Evolutionary conservation across 2,329 filamentous ascomycete genomes (phyloP), one percentile per base, ranked within the genome.

Genomic region (Furcasterigmium sp.): DNA sequence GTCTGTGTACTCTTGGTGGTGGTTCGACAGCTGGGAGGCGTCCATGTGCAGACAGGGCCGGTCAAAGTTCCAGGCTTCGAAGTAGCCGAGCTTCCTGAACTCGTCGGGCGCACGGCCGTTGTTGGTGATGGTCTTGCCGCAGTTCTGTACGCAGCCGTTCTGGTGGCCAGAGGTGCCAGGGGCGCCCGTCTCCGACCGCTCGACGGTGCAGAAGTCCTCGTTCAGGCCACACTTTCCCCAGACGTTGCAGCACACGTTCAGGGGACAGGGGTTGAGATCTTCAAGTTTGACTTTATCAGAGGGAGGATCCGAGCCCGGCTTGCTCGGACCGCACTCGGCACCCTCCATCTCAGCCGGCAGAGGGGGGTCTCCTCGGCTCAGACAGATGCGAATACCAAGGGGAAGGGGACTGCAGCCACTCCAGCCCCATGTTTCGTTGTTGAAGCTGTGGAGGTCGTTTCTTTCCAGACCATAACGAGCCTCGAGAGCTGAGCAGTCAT

Each of bases 191-290:
- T 48, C 28, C 10, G 40, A 49, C 5, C 44, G 47, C 3, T 14
- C 52, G 28, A 29, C 20, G 2, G 26, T 35, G 30, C 71, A 76
- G 49, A 72, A 73, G 11, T 69, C 68, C 1, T 51, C 49, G 0
- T 66, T 69, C 2, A 60, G 60, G 5, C 71, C 72, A 19, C 72
- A 76, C 38, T 68, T 59, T 1, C 71, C 72, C 57, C 66, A 69
- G 32, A 59, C 55, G 43, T 66, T 49, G 46, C 58, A 57, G 45
- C 55, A 60, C 8, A 53, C 51, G 6, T 59, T 57, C 1, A 61
- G 45, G 2, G 52, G 56, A 20, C 60, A 62, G 1, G 54, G 56
- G 38, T 59, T 62, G 4, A 62, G 41, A 7, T 42, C 29, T 13
- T 45, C 44, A 6, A 60, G 41, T 8, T 45, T 35, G 2, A 8